Evolutionary conservation across 768 basidiomycete species (phyloP).

Genomic region (Chiua virens): DNA sequence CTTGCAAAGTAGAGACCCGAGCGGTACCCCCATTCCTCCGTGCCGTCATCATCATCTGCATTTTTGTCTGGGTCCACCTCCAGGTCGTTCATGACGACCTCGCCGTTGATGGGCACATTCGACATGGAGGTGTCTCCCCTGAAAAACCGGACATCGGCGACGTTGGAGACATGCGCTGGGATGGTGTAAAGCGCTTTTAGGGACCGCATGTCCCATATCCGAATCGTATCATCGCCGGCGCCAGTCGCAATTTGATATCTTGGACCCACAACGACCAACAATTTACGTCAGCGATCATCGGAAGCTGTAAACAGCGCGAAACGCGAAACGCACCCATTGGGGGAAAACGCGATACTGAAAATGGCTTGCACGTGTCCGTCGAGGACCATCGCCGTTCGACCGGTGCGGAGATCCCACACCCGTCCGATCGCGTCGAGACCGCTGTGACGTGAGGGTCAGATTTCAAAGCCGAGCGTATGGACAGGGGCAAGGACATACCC

Average conservation of each 20-base stretch:
- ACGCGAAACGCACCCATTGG: conserved; percentile 75
- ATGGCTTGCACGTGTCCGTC: conserved; percentile 96
- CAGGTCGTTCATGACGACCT: conserved; percentile 52
- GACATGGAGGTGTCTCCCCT: conserved; percentile 53
- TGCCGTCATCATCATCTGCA: conserved; percentile 25
- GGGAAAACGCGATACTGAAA: conserved; percentile 88
- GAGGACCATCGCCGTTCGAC: conserved; percentile 95
- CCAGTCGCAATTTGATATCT: conserved; percentile 98
- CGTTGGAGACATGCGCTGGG: conserved; percentile 92
- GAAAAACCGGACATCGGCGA: conserved; percentile 96
- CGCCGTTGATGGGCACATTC: conserved; percentile 42
- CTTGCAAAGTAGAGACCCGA: conserved; percentile 92
- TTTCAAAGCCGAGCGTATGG: neutral
- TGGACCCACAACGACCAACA: conserved; percentile 5
- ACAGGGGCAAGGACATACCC: conserved; percentile 50
- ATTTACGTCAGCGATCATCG: conserved; percentile 9
- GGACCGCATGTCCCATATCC: conserved; percentile 97
- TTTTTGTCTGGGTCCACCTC: conserved; percentile 35
- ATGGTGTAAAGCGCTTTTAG: conserved; percentile 93
- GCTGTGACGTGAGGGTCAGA: conserved; percentile 40
- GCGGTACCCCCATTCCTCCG: conserved; percentile 76
- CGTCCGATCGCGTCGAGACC: conserved; percentile 96
- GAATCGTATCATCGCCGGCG: conserved; percentile 94
- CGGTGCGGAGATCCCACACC: conserved; percentile 95
- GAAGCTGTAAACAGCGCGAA: neutral